Base-by-base conservation (phyloP, 2,329 filamentous ascomycete genomes). In the Ceratocystis colombiana region DNA sequence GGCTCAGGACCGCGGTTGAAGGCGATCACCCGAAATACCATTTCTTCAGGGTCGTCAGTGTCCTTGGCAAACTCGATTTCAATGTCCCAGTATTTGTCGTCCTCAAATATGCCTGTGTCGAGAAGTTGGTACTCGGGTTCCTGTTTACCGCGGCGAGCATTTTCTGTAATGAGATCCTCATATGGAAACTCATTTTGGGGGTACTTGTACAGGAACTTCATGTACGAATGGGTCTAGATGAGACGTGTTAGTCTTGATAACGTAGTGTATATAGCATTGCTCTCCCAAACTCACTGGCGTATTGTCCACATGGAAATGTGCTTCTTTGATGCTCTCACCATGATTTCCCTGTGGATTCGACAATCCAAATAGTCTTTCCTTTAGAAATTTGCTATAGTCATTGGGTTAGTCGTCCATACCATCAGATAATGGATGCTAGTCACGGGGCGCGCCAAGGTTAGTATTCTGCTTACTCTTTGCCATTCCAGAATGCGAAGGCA, bases 161-260 rank as follows among this genome's bases (percentile, higher is more conserved):
- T 97, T 73, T 95, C 90, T 70, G 89, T 80, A 70, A 95, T 79
- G 61, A 97, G 80, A 70, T 96, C 86, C 75, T 96, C 82, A 79
- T 97, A 97, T 1, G 93, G 94, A 72, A 97, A 97, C 69, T 87
- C 85, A 72, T 83, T 84, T 77, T 97, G 93, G 0, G 94, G 94
- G 72, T 96, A 95, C 77, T 97, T 97, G 83, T 97, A 97, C 71
- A 97, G 86, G 73, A 87, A 95, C 76, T 97, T 97, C 93, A 97
- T 97, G 79, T 97, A 97, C 33, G 93, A 96, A 77, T 96, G 92
- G 70, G 70, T 69, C 73, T 68, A 3, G 5, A 3, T 20, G 15
- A n/a, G 55, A 59, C 15, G 2, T 17, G 55, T 59, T 30, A 59
- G 17, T 10, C 7, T 28, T 7, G 5, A 25, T 22, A 25, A 3